These are phyloP conservation scores for Ceratonia siliqua DNA, from an alignment of 306 rosid species.

Conservation along the genomic window DNA sequence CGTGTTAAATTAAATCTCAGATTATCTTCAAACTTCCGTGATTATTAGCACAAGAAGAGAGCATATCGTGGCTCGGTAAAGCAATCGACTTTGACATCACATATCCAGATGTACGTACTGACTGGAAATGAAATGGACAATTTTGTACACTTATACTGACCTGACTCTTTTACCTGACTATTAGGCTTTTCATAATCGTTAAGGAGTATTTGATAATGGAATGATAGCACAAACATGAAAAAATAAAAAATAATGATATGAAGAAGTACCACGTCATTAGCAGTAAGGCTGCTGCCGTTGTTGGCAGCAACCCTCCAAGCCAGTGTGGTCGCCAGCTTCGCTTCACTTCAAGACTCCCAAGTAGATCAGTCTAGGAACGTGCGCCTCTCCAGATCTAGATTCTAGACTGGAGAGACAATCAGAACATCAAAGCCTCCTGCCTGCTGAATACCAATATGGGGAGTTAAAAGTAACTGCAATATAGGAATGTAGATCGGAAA, in stretches of 20 bases:
- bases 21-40: not conserved
- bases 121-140: slow-evolving; percentile 27
- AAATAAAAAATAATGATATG: slow-evolving; percentile 1
- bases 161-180: not conserved
- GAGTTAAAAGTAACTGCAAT: not conserved
- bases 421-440: slow-evolving; percentile 60
- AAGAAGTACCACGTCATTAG: slow-evolving; percentile 72
- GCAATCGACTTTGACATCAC: not conserved
- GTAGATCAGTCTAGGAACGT: slow-evolving; percentile 32
- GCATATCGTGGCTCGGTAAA: slow-evolving; percentile 6
- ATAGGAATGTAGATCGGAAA: slow-evolving; percentile 41
- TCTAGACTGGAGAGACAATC: slow-evolving; percentile 46
- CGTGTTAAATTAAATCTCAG: not conserved
- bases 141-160: not conserved
- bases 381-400: slow-evolving; percentile 66
- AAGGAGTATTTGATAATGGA: not conserved
- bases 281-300: slow-evolving; percentile 78
- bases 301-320: slow-evolving; percentile 81
- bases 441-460: slow-evolving; percentile 41
- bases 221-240: not conserved
- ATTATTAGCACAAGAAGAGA: not conserved
- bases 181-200: not conserved
- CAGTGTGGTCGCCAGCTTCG: slow-evolving; percentile 75
- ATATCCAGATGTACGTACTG: slow-evolving; percentile 6
- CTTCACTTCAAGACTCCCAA: slow-evolving; percentile 42